Conservation (phyloP, 192 early-diverging fungal genomes). For the Chytriomyces sp. region DNA sequence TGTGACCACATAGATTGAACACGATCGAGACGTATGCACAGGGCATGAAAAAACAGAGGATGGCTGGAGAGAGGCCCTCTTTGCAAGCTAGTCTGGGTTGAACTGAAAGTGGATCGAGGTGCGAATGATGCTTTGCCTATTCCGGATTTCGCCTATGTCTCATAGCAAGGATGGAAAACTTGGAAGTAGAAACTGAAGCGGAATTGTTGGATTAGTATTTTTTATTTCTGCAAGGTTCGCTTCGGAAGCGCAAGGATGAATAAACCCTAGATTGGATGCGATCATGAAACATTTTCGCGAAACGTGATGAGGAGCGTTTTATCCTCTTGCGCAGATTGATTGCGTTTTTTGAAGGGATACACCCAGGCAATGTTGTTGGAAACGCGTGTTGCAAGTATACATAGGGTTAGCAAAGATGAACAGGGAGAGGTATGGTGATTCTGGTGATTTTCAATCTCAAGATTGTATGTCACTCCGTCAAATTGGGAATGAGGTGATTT, state of each 20-base stretch:
- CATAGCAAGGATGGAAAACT: neutral
- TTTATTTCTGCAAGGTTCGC: neutral
- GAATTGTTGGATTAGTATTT: conserved; percentile 1
- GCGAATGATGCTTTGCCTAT: neutral
- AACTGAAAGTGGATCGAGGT: no score
- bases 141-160: conserved; percentile 3
- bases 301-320: neutral
- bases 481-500: no score
- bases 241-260: neutral
- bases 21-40: no score
- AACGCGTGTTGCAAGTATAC: neutral
- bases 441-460: no score
- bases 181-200: neutral
- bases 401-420: no score
- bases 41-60: no score
- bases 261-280: neutral
- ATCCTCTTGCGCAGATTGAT: neutral
- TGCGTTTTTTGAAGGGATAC: conserved; percentile 11
- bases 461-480: no score
- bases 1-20: no score
- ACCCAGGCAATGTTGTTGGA: neutral
- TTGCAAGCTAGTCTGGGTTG: neutral
- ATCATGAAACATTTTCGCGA: neutral
- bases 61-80: no score
- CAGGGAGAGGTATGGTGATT: no score